These are phyloP conservation scores for Tetrahymena borealis DNA, from an alignment of 73 alveolate species.

Conservation along the genomic window DNA sequence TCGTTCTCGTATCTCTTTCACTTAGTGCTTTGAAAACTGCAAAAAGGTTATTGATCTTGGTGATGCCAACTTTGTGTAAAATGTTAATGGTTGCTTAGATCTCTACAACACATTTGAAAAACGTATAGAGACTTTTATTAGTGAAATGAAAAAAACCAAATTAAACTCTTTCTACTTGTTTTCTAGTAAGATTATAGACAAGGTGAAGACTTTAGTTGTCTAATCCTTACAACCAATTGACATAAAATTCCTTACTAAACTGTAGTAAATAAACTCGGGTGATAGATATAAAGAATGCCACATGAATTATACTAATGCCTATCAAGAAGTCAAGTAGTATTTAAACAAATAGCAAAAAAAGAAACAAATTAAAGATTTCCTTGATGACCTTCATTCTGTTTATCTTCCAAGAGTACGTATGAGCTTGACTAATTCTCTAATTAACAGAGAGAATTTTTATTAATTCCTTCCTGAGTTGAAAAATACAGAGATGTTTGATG, in stretches of 20 bases:
- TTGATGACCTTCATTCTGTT: neutral
- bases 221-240: neutral
- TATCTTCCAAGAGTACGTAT: neutral
- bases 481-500: neutral
- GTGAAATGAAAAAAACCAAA: neutral
- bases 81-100: neutral
- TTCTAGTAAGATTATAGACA: neutral
- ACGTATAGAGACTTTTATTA: neutral
- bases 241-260: neutral
- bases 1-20: neutral
- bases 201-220: neutral
- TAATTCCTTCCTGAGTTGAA: neutral
- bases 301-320: neutral
- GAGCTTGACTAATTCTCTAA: neutral
- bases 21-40: neutral
- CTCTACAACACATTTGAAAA: neutral
- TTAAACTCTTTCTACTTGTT: neutral
- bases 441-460: neutral
- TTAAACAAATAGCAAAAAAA: neutral
- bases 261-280: neutral
- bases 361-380: neutral
- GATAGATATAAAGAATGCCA: neutral
- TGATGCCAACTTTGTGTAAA: neutral
- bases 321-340: neutral
- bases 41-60: neutral